A percentile compares a stretch with the other conserved stretches of the same genome.
phyloP scores from a whole-genome alignment of 2,329 filamentous ascomycete species.

The Fusarium concolor region DNA sequence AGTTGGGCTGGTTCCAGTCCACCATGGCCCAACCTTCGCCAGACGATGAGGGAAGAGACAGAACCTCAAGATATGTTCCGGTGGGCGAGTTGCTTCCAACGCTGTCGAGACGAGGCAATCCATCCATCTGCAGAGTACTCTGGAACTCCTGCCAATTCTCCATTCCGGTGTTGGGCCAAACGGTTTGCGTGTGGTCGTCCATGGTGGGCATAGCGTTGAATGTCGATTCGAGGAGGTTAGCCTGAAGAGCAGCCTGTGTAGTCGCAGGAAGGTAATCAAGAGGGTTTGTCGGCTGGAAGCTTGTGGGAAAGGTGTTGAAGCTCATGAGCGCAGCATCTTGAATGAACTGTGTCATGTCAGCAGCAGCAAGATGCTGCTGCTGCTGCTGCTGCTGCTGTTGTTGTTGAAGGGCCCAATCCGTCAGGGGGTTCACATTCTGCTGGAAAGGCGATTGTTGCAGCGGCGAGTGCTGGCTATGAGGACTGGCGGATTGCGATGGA shows the following conservation, averaged over 20 bases:
- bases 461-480: slow-evolving; percentile 62
- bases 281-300: slow-evolving; percentile 65
- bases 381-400: slow-evolving; percentile 55
- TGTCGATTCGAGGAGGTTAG: slow-evolving; percentile 71
- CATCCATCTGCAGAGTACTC: slow-evolving; percentile 66
- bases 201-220: slow-evolving; percentile 70
- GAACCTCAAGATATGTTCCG: slow-evolving; percentile 79
- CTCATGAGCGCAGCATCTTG: slow-evolving; percentile 68
- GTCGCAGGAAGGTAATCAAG: slow-evolving; percentile 72
- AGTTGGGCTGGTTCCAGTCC: slow-evolving; percentile 76
- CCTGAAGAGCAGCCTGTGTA: slow-evolving; percentile 72
- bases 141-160: slow-evolving; percentile 86
- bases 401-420: slow-evolving; percentile 72
- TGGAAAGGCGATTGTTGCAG: slow-evolving; percentile 68
- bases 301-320: slow-evolving; percentile 64
- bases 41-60: slow-evolving; percentile 83
- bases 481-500: slow-evolving; percentile 63
- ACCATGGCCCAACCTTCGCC: slow-evolving; percentile 90
- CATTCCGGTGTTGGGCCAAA: slow-evolving; percentile 72
- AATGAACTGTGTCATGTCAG: slow-evolving; percentile 65
- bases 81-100: slow-evolving; percentile 61
- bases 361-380: slow-evolving; percentile 53
- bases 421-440: slow-evolving; percentile 63
- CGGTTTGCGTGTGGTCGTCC: slow-evolving; percentile 65
- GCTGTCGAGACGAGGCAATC: slow-evolving; percentile 54